Base-by-base conservation (phyloP, 2,329 filamentous ascomycete species). In the Clarireedia sp. region DNA sequence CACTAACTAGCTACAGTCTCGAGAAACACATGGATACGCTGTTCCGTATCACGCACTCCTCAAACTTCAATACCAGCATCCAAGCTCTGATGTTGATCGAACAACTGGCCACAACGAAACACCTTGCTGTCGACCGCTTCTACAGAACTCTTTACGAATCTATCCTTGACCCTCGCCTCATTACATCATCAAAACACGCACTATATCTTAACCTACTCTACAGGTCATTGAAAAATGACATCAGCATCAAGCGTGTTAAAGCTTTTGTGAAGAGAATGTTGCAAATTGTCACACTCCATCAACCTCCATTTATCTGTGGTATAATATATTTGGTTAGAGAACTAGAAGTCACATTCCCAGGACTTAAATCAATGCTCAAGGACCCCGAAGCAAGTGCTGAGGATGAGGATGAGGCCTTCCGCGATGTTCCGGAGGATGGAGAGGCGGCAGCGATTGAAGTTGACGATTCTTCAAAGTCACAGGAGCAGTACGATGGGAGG, bases 51-150 rank as follows among this genome's bases (percentile, higher is more conserved):
- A 95, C 94, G 0, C 94, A 99, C 72, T 97, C 92, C 0, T 90
- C 92, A 55, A 99, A 99, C 71, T 97, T 99, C 79, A 99, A 97
- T 73, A 99, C 94, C 0, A 94, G 90, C 68, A 89, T 99, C 38
- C 94, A 99, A 72, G 92, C 94, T 36, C 80, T 99, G 61, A 87
- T 96, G 74, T 77, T 99, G 48, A 95, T 99, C 62, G 94, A 97
- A 69, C 94, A 97, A 70, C 80, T 99, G 26, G 89, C 90, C 0
- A 78, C 84, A 1, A 82, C 85, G 3, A 90, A 94, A 68, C 86
- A 91, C 65, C 78, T 92, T 53, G 86, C 87, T 4, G 85, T 86
- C 12, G 94, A 99, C 66, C 82, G 94, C 58, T 99, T 96, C 74
- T 99, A 97, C 74, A 82, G 90, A 50, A 96, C 91, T 9, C 76